Evolutionary conservation across 2,329 filamentous ascomycete genomes (phyloP).

Genomic region (Xylariales sp.): DNA sequence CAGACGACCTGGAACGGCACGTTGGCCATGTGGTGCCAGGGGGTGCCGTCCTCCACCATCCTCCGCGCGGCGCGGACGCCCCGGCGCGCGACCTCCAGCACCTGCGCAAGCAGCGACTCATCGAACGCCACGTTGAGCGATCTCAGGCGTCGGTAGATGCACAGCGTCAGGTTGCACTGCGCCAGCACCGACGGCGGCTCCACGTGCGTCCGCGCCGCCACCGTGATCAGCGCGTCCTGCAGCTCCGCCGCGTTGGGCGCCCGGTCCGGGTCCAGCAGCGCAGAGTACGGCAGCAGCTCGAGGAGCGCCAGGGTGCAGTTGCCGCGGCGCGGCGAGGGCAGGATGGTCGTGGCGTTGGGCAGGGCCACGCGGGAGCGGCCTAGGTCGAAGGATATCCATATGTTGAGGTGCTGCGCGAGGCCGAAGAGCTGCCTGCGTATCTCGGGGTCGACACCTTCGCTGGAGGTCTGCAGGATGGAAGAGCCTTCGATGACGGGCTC

Average conservation of each 20-base stretch:
- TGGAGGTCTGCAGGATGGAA: constrained; percentile 16
- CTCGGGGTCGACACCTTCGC: constrained; percentile 28
- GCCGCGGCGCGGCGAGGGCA: constrained; percentile 16
- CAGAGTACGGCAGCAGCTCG: constrained; percentile 47
- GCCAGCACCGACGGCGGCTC: constrained; percentile 39
- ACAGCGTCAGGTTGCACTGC: constrained; percentile 51
- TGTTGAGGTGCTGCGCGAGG: constrained; percentile 53
- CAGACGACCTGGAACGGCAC: constrained; percentile 57
- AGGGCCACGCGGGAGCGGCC: constrained; percentile 43
- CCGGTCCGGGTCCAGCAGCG: constrained; percentile 48
- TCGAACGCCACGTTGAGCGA: constrained; percentile 43
- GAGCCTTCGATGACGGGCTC: constrained; percentile 24
- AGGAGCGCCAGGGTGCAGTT: constrained; percentile 45
- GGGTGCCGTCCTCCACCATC: constrained; percentile 38
- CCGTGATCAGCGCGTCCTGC: constrained; percentile 32
- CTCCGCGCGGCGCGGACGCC: constrained; percentile 42
- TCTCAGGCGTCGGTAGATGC: constrained; percentile 49
- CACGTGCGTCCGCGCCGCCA: constrained; percentile 35
- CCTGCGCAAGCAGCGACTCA: constrained; percentile 31
- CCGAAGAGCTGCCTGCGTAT: constrained; percentile 38
- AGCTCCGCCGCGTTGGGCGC: constrained; percentile 35
- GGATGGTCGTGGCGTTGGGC: neutral
- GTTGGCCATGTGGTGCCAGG: constrained; percentile 58
- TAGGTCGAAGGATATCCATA: constrained; percentile 56
- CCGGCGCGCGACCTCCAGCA: constrained; percentile 39